A percentile compares a stretch with the other conserved stretches of the same genome.
Evolutionary conservation across 2,329 filamentous ascomycete species (phyloP).

Genomic region (Exutisphaerella laricina): DNA sequence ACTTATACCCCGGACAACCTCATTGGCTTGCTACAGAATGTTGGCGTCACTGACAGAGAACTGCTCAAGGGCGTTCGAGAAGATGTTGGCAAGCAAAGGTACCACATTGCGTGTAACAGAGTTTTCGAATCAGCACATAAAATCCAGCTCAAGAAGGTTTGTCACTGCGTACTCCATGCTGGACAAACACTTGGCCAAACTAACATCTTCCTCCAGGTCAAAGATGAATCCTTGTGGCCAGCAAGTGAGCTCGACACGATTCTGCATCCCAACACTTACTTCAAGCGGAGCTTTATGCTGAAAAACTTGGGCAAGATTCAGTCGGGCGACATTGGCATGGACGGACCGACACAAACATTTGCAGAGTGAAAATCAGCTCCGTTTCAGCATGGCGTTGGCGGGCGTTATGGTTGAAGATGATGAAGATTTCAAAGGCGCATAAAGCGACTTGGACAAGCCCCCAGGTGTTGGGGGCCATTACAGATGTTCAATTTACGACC

Average conservation of each 20-base stretch:
- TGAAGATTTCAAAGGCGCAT: too few relatives aligned
- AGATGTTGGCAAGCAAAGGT: constrained; percentile 82
- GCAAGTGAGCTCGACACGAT: constrained; percentile 84
- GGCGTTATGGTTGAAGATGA: too few relatives aligned
- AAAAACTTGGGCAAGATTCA: constrained; percentile 63
- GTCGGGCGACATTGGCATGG: constrained; percentile 34
- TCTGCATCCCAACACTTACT: constrained; percentile 95
- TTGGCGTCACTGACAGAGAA: constrained; percentile 72
- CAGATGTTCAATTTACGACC: too few relatives aligned
- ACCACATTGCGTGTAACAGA: constrained; percentile 91
- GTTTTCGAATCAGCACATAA: constrained; percentile 89
- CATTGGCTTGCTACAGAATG: constrained; percentile 64
- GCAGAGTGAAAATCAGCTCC: constrained; percentile 1
- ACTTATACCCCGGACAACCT: constrained; percentile 90
- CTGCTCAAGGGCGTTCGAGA: constrained; percentile 77
- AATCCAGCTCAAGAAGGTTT: constrained; percentile 43
- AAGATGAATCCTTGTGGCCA: constrained; percentile 44
- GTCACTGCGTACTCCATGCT: neutral
- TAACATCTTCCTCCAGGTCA: constrained; percentile 31
- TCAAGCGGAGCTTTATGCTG: constrained; percentile 85
- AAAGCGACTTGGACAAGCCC: too few relatives aligned
- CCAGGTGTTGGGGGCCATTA: too few relatives aligned
- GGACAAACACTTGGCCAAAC: neutral
- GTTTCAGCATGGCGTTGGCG: too few relatives aligned
- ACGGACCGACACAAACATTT: constrained; percentile 26